Evolutionary conservation across 345 rosid species (phyloP), one percentile per base, ranked within the genome.

Genomic region (Bretschneidera sinensis): DNA sequence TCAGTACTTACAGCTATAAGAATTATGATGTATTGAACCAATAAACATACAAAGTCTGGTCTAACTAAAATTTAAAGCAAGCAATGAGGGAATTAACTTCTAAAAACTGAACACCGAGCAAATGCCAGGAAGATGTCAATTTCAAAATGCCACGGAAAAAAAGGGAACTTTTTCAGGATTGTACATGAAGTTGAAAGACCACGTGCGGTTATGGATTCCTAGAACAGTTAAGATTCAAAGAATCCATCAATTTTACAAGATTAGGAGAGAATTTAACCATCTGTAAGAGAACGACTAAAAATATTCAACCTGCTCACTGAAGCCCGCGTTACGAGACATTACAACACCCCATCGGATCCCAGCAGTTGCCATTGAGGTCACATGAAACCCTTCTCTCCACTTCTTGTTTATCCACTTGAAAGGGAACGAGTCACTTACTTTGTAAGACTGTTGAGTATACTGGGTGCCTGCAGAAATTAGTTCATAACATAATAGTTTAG

Each of bases 321-420:
- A 88, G 59, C 99, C 97, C 54, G 99, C 86, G 71, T 94, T 94
- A 50, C 97, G 96, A 74, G 99, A 95, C 99, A 95, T 88, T 57
- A 95, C 99, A 54, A 95, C 85, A 52, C 89, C 97, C 99, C 98
- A 95, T 62, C 95, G 78, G 63, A 78, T 91, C 59, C 96, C 97
- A 56, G 99, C 89, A 53, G 99, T 95, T 61, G 95, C 88, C 99
- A 95, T 95, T 20, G 97, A 75, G 64, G 99, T 95, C n/a, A 95
- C 97, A 54, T 85, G 85, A 71, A 95, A 95, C 11, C 96, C 99
- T 73, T 95, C 99, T 78, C 87, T 88, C 99, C 99, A 95, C 73
- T 95, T 95, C 76, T 88, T 95, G 85, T 88, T 95, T 61, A 95
- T 88, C 96, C 98, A 95, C 73, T 95, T 91, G 65, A 82, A 95